phyloP scores from a whole-genome alignment of 148 eudicot species.

The Beta vulgaris region DNA sequence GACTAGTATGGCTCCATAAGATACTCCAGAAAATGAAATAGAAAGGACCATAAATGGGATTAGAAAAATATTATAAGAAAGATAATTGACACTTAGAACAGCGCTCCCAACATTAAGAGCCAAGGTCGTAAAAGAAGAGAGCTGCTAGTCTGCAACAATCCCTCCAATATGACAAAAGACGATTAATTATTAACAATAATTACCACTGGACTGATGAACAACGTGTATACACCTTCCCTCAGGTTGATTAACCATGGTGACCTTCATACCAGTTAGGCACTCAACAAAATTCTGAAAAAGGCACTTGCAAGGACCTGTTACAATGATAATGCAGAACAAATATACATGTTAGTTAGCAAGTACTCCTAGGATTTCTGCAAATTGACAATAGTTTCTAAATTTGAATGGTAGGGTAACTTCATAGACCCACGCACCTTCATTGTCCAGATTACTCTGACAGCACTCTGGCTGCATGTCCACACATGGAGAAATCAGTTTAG shows the following conservation, averaged over 20 bases:
- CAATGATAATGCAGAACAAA: slow-evolving; percentile 18
- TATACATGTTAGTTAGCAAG: neutral
- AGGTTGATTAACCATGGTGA: slow-evolving; percentile 40
- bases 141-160: neutral
- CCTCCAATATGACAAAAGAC: neutral
- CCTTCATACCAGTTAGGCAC: slow-evolving; percentile 55
- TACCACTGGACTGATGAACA: slow-evolving; percentile 81
- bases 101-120: neutral
- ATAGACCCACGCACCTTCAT: slow-evolving; percentile 51
- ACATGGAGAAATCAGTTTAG: slow-evolving; percentile 9
- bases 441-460: slow-evolving; percentile 39
- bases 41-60: neutral
- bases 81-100: neutral
- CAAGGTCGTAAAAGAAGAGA: neutral
- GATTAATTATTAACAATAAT: slow-evolving; percentile 14
- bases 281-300: slow-evolving; percentile 62
- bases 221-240: slow-evolving; percentile 50
- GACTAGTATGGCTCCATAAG: neutral
- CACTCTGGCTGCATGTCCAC: slow-evolving; percentile 58
- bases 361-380: neutral
- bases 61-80: neutral
- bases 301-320: slow-evolving; percentile 46
- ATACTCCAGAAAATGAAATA: neutral
- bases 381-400: neutral
- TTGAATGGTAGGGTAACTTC: slow-evolving; percentile 10